phyloP scores from a whole-genome alignment of 805 yeast species.

The Yarrowia divulgata region DNA sequence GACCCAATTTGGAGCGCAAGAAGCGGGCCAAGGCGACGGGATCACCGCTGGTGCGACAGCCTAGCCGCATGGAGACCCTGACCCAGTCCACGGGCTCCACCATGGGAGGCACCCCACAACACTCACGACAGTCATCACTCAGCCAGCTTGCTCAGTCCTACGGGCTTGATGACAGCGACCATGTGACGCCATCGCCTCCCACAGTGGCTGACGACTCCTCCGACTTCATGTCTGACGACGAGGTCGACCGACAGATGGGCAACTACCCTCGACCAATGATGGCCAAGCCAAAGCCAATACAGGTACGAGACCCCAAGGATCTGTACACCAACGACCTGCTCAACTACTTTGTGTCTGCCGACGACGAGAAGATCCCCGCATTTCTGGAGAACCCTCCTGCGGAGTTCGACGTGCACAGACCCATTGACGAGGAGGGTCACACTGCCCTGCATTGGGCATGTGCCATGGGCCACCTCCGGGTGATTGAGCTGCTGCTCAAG shows the following conservation, averaged over 20 bases:
- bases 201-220: conserved; percentile 37
- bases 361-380: conserved; percentile 66
- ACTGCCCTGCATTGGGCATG: conserved; percentile 98
- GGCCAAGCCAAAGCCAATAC: conserved; percentile 26
- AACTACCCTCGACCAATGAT: conserved; percentile 44
- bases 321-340: conserved; percentile 58
- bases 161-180: conserved; percentile 34
- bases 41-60: conserved; percentile 22
- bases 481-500: conserved; percentile 75
- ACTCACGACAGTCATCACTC: conserved; percentile 18
- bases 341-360: conserved; percentile 64
- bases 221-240: conserved; percentile 41
- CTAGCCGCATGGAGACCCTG: conserved; percentile 21
- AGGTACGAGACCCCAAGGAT: conserved; percentile 39
- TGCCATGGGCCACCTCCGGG: conserved; percentile 84
- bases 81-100: conserved; percentile 20
- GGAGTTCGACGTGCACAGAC: conserved; percentile 73
- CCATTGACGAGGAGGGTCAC: conserved; percentile 93
- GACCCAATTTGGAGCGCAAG: conserved; percentile 36
- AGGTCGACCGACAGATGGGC: conserved; percentile 42
- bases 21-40: conserved; percentile 26
- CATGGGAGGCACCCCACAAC: conserved; percentile 24
- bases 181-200: conserved; percentile 36
- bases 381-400: conserved; percentile 69
- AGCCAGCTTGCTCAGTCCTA: conserved; percentile 18